phyloP scores from a whole-genome alignment of 495 filamentous ascomycete genomes.

The Xylaria scruposa region DNA sequence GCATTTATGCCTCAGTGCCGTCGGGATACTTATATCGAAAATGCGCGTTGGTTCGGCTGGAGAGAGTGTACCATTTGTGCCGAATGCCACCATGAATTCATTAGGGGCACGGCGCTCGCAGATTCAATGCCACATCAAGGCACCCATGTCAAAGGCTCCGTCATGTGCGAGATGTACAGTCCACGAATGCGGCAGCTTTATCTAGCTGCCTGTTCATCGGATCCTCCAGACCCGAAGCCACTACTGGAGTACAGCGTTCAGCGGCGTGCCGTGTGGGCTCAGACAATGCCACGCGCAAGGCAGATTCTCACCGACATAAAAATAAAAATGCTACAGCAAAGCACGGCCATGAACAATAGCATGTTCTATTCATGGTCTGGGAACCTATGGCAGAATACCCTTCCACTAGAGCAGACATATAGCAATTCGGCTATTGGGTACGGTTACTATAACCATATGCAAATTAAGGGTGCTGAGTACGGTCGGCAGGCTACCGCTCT shows the following conservation, averaged over 20 bases:
- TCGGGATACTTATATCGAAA: conserved; percentile 3
- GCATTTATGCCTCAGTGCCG: conserved; percentile 10
- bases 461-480: conserved; percentile 13
- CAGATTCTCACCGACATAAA: not conserved
- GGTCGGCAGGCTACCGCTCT: not conserved
- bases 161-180: conserved; percentile 27
- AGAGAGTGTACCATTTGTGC: conserved; percentile 5
- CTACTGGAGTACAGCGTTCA: conserved; percentile 11
- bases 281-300: conserved; percentile 15
- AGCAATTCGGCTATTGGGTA: not conserved
- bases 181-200: conserved; percentile 23
- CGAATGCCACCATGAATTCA: conserved; percentile 21
- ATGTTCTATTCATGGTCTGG: not conserved
- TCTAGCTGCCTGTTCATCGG: conserved; percentile 8
- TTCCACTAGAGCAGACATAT: conserved; percentile 14
- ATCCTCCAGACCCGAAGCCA: conserved; percentile 2
- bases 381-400: not conserved
- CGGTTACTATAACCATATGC: conserved; percentile 22
- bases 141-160: not conserved
- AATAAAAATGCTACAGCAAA: not conserved
- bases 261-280: conserved; percentile 6
- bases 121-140: conserved; percentile 15
- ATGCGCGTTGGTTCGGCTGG: conserved; percentile 20
- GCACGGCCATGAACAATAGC: conserved; percentile 5
- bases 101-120: conserved; percentile 17